Evolutionary conservation across 2,329 filamentous ascomycete genomes (phyloP), one percentile per base, ranked within the genome.

Genomic region (Penicillium griseofulvum): DNA sequence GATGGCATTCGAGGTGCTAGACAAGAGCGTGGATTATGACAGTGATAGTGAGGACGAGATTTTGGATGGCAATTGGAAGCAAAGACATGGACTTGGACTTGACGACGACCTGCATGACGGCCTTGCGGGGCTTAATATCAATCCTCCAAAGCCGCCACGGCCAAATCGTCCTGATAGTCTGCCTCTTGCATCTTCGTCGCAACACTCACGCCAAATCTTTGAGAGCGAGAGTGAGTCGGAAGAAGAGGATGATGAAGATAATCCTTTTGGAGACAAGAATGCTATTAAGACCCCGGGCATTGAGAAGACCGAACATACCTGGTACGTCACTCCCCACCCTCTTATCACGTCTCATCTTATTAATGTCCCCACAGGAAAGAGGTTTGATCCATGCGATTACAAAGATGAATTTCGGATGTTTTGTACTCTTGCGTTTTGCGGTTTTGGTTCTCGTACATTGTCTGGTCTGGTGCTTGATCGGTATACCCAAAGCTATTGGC

Each of bases 1-100:
- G 54, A 96, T 96, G 84, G 89, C 91, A 0, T 99, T 91, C 68
- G 93, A 97, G 74, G 90, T 97, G 65, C 84, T 97, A 60, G 93
- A 99, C 70, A 80, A 79, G 63, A 79, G 76, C 46, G 68, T 80
- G 38, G 79, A 81, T 46, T 83, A 87, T 59, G 85, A 87, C 64
- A 86, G 83, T 56, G 83, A 87, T 65, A 86, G 83, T 58, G 85
- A 87, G 49, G 75, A 87, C 42, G 84, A 88, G 43, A 60, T 70
- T 16, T 55, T 71, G 8, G 65, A 68, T 11, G 65, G 62, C 9
- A 67, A 65, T 48, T 71, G 66, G 67, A 66, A 56, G 14, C 66
- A 26, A 65, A 65, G 52, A 42, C 59, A 38, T 54, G 63, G 39
- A 34, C 48, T 45, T 51, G 52, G 52, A 16, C 28, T 59, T 28